A percentile compares a stretch with the other conserved stretches of the same genome.
These are phyloP conservation scores for Yamadazyma spencermartinsiae DNA, from an alignment of 1,139 yeast species.

Conservation along the genomic window DNA sequence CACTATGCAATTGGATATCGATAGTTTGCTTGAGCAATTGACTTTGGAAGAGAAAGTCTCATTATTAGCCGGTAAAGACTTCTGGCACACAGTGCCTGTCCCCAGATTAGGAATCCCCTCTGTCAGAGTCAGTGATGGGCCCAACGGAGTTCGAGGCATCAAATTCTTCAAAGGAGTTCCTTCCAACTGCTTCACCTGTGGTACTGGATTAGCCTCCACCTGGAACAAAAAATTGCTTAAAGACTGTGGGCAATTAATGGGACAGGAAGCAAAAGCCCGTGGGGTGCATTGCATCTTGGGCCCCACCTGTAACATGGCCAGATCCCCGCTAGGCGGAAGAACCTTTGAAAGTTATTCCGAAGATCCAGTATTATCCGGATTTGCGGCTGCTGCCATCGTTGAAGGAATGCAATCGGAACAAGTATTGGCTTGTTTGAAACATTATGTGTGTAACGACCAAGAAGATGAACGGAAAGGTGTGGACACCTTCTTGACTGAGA, in stretches of 20 bases:
- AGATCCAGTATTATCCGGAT: slow-evolving; percentile 60
- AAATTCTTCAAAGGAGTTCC: slow-evolving; percentile 33
- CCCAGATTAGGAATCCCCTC: slow-evolving; percentile 43
- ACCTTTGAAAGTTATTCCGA: slow-evolving; percentile 64
- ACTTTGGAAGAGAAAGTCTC: slow-evolving; percentile 49
- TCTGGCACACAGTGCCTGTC: slow-evolving; percentile 57
- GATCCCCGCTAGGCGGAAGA: slow-evolving; percentile 66
- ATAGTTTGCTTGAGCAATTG: slow-evolving; percentile 40
- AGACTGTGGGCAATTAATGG: slow-evolving; percentile 34
- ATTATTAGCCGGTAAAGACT: slow-evolving; percentile 50
- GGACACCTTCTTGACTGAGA: slow-evolving; percentile 49
- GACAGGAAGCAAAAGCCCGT: slow-evolving; percentile 33
- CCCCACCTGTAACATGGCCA: slow-evolving; percentile 56
- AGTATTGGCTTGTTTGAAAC: slow-evolving; percentile 59
- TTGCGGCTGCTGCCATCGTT: slow-evolving; percentile 48
- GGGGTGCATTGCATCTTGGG: slow-evolving; percentile 50
- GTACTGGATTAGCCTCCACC: slow-evolving; percentile 47
- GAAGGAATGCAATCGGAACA: slow-evolving; percentile 55
- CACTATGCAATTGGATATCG: slow-evolving; percentile 33
- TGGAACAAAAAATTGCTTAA: slow-evolving; percentile 29
- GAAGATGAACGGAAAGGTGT: slow-evolving; percentile 55
- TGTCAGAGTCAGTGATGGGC: slow-evolving; percentile 37
- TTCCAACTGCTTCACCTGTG: slow-evolving; percentile 39
- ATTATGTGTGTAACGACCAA: slow-evolving; percentile 60
- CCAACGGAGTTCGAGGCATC: slow-evolving; percentile 38